Evolutionary conservation across 768 basidiomycete genomes (phyloP).

Genomic region (Termitomyces sp.): DNA sequence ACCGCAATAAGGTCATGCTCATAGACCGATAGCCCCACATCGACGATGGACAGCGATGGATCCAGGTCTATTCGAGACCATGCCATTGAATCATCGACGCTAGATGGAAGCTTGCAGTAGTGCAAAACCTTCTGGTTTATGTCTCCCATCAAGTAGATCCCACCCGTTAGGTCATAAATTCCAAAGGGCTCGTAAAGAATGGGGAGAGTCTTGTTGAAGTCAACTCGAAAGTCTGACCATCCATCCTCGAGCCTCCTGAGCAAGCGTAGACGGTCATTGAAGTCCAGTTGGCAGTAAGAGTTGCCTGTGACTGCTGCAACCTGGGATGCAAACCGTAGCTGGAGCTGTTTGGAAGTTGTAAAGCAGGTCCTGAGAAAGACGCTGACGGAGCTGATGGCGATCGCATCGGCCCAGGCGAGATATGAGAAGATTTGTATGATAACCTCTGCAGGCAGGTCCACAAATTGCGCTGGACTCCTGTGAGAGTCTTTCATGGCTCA

Average conservation of each 20-base stretch:
- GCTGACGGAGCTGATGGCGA: constrained; percentile 9
- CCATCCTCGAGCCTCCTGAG: constrained; percentile 7
- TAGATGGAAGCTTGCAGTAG: constrained; percentile 28
- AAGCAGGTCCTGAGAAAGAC: not conserved
- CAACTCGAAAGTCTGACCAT: constrained; percentile 7
- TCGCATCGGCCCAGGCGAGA: constrained; percentile 1
- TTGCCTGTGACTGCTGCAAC: constrained; percentile 10
- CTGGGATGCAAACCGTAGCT: constrained; percentile 7
- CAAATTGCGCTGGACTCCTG: not conserved
- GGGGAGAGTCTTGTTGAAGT: constrained; percentile 4
- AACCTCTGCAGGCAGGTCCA: constrained; percentile 10
- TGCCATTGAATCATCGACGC: constrained; percentile 15
- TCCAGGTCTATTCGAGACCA: constrained; percentile 27
- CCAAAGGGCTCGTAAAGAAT: constrained; percentile 17
- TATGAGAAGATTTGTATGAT: constrained; percentile 8
- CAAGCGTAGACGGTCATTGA: constrained; percentile 3
- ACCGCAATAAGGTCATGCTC: constrained; percentile 42
- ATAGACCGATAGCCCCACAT: constrained; percentile 36
- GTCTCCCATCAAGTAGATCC: constrained; percentile 35
- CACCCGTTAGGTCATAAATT: constrained; percentile 39
- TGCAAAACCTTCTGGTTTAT: constrained; percentile 20
- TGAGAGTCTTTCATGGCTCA: not conserved
- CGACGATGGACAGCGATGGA: constrained; percentile 25
- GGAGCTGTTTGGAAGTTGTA: constrained; percentile 1
- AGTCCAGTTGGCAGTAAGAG: not conserved